Percentiles rank a stretch among this genome's conserved stretches.
These are phyloP conservation scores for Lycium barbarum DNA, from an alignment of 257 asterid species.

Conservation along the genomic window DNA sequence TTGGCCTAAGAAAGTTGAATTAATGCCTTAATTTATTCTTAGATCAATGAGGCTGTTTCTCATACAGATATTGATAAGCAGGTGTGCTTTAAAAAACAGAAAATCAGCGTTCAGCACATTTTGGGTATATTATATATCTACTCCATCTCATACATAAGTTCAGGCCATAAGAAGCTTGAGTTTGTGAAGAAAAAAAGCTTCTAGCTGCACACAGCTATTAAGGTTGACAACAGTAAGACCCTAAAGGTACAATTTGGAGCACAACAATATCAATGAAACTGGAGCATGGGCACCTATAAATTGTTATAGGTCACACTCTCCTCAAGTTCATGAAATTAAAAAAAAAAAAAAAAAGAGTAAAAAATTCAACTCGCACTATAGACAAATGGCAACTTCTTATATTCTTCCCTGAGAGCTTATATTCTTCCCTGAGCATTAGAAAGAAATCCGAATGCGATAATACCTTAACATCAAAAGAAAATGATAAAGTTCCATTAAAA, in stretches of 20 bases:
- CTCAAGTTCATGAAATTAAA: neutral
- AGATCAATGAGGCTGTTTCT: no score
- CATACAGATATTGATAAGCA: no score
- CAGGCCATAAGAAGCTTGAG: neutral
- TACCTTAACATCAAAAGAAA: slow-evolving; percentile 1
- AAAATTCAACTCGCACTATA: neutral
- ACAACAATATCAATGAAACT: neutral
- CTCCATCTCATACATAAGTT: neutral
- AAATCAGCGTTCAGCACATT: slow-evolving; percentile 12
- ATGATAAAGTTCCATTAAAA: neutral
- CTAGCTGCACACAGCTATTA: slow-evolving; percentile 10
- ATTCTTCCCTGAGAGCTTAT: no score
- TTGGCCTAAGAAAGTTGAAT: neutral
- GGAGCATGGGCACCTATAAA: neutral
- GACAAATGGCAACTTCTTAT: slow-evolving; percentile 15
- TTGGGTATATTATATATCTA: neutral
- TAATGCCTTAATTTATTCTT: neutral
- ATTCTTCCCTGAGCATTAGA: neutral
- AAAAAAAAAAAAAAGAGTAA: neutral
- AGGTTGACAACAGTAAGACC: neutral
- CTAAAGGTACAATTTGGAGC: neutral
- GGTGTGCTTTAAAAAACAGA: neutral
- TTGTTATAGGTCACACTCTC: neutral
- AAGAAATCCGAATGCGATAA: neutral
- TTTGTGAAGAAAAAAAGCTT: neutral